These are phyloP conservation scores for Fusarium palustre DNA, from an alignment of 2,329 filamentous ascomycete genomes.

Conservation along the genomic window DNA sequence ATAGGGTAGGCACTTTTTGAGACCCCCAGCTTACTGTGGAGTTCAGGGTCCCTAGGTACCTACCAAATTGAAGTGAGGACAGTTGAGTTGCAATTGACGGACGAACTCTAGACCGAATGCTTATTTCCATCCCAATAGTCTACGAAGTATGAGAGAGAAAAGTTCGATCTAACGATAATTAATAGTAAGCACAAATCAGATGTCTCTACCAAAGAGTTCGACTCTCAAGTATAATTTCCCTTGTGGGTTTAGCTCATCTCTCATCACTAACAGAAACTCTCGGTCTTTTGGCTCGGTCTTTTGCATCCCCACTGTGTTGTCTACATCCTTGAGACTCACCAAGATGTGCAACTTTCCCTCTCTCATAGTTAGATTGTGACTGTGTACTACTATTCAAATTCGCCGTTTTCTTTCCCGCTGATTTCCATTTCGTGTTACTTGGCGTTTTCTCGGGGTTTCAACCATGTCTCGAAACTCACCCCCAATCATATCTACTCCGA, in stretches of 20 bases:
- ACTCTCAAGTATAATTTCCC: neutral
- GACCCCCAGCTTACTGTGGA: neutral
- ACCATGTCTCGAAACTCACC: conserved; percentile 21
- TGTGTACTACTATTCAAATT: conserved; percentile 14
- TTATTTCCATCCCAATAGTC: conserved; percentile 1
- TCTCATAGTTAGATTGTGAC: neutral
- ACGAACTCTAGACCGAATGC: conserved; percentile 24
- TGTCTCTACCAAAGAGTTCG: neutral
- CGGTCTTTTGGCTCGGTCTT: conserved; percentile 36
- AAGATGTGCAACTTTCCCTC: conserved; percentile 4
- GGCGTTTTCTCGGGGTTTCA: neutral
- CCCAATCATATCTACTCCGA: conserved; percentile 26
- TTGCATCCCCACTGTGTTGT: conserved; percentile 14
- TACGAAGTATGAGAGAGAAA: neutral
- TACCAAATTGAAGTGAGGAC: neutral
- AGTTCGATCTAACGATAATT: neutral
- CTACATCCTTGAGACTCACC: neutral
- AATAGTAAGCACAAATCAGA: neutral
- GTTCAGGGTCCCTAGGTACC: neutral
- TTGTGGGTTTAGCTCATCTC: conserved; percentile 9
- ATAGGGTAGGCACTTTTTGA: neutral
- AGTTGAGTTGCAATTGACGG: conserved; percentile 1
- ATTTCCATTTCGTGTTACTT: neutral
- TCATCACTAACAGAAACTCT: conserved; percentile 21
- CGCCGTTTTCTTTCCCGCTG: conserved; percentile 6